Conservation (phyloP, 2,329 filamentous ascomycete genomes). For the Penicillium sp. region DNA sequence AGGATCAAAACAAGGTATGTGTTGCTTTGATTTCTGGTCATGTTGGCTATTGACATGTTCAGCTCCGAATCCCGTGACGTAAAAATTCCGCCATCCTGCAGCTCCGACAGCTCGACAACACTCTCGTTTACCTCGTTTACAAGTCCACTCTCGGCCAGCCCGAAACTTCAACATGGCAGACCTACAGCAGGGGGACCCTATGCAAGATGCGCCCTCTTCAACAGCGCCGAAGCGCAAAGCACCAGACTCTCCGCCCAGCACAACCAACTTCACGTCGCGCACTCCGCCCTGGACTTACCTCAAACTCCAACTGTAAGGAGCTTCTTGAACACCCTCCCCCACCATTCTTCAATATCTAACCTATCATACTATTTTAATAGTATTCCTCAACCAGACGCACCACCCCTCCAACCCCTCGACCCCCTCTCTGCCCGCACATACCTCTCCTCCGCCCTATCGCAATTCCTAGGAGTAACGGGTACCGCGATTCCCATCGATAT, state of each 20-base stretch:
- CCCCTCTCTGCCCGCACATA: constrained; percentile 52
- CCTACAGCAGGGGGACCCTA: not conserved
- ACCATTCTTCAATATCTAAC: not conserved
- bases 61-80: constrained; percentile 26
- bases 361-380: constrained; percentile 14
- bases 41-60: not conserved
- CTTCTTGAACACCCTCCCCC: not conserved
- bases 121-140: not conserved
- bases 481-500: constrained; percentile 54
- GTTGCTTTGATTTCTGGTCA: not conserved
- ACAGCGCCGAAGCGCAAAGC: constrained; percentile 34
- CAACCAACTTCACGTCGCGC: constrained; percentile 44
- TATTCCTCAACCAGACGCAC: constrained; percentile 33
- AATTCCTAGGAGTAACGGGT: constrained; percentile 53
- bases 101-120: constrained; percentile 5
- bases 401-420: constrained; percentile 40
- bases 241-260: constrained; percentile 21
- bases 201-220: not conserved
- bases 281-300: constrained; percentile 51
- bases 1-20: not conserved
- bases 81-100: constrained; percentile 17
- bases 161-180: constrained; percentile 11
- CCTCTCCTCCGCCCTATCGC: constrained; percentile 50
- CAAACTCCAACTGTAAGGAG: constrained; percentile 46
- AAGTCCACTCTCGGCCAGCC: not conserved